Evolutionary conservation across 2,329 filamentous ascomycete genomes (phyloP).

Genomic region (Botrytis elliptica): DNA sequence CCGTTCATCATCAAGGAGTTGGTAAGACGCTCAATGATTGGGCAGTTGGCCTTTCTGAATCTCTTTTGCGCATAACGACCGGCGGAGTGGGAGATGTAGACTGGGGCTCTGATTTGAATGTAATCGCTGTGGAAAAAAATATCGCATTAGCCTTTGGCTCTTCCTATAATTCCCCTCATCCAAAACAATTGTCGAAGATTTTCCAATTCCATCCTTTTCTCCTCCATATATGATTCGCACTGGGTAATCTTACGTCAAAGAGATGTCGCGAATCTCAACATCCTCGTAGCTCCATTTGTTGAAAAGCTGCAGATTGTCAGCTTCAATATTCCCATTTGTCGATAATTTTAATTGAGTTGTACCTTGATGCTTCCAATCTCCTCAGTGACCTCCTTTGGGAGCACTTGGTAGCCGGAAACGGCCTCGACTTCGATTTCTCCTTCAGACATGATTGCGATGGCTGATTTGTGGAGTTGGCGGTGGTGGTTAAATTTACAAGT

Average conservation of each 20-base stretch:
- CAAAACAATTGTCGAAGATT: slow-evolving; percentile 11
- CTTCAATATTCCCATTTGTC: slow-evolving; percentile 19
- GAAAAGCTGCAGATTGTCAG: slow-evolving; percentile 57
- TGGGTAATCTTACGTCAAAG: slow-evolving; percentile 81
- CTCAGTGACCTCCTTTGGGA: slow-evolving; percentile 88
- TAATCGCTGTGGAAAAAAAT: slow-evolving; percentile 72
- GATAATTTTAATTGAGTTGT: slow-evolving; percentile 19
- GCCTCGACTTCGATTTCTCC: slow-evolving; percentile 91
- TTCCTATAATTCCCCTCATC: slow-evolving; percentile 36
- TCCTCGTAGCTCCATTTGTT: slow-evolving; percentile 99
- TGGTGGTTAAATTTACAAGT: slow-evolving; percentile 23
- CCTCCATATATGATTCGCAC: slow-evolving; percentile 12
- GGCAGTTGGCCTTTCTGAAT: slow-evolving; percentile 99
- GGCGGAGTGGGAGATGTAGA: slow-evolving; percentile 98
- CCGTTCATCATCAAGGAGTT: slow-evolving; percentile 99
- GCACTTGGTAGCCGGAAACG: slow-evolving; percentile 71
- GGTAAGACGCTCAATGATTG: slow-evolving; percentile 99
- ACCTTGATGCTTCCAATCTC: slow-evolving; percentile 94
- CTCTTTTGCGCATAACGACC: slow-evolving; percentile 99
- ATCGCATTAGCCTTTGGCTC: slow-evolving; percentile 21
- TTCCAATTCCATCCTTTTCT: not conserved
- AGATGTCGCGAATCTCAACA: slow-evolving; percentile 99
- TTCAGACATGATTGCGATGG: slow-evolving; percentile 71
- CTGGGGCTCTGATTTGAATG: slow-evolving; percentile 98
- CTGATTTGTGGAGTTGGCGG: slow-evolving; percentile 23